Percentiles rank a stretch among this genome's conserved stretches.
These are phyloP conservation scores for Epichloe typhina DNA, from an alignment of 2,329 filamentous ascomycete species.

Conservation along the genomic window DNA sequence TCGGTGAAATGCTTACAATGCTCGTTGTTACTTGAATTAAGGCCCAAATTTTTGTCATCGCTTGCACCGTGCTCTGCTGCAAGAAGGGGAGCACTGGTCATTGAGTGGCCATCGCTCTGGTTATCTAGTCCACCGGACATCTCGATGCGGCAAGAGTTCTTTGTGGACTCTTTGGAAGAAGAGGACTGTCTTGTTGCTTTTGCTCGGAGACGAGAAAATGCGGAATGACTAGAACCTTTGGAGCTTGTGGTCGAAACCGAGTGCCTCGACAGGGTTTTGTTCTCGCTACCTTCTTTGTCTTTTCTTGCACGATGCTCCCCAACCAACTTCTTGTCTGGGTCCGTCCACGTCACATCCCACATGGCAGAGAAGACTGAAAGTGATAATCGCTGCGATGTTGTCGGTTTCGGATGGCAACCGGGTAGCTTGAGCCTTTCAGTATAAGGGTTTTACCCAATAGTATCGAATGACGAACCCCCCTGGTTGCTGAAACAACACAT, in stretches of 20 bases:
- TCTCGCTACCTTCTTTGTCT: constrained; percentile 17
- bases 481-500: constrained; percentile 5
- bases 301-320: constrained; percentile 39
- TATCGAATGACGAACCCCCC: constrained; percentile 4
- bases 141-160: background rate
- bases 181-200: constrained; percentile 8
- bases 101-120: background rate
- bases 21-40: background rate
- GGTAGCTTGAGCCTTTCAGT: background rate
- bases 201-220: constrained; percentile 17
- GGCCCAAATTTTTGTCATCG: background rate
- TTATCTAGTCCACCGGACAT: constrained; percentile 1
- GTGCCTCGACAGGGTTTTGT: constrained; percentile 1
- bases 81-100: background rate
- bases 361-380: constrained; percentile 22
- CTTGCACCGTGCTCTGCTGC: background rate
- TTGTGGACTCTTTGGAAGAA: constrained; percentile 3
- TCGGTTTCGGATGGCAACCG: background rate
- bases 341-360: constrained; percentile 48
- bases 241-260: constrained; percentile 7
- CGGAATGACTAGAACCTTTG: constrained; percentile 2
- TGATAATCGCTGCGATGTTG: background rate
- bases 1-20: background rate
- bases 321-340: constrained; percentile 38
- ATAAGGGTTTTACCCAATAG: background rate